phyloP scores from a whole-genome alignment of 1,284 basidiomycete genomes.

The Veloboletus limbatus region DNA sequence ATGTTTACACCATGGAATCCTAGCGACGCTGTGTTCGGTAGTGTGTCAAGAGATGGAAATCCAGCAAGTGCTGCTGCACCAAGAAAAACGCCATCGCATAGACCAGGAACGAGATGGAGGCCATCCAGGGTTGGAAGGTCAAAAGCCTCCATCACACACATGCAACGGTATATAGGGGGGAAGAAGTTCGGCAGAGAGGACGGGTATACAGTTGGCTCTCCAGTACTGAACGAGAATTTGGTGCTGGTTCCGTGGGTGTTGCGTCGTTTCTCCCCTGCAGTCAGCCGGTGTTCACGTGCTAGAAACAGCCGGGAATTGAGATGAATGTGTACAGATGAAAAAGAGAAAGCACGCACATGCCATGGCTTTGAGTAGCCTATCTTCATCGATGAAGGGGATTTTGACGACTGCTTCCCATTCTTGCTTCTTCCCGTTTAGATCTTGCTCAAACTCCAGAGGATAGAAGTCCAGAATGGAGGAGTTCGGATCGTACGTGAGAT shows the following conservation, averaged over 20 bases:
- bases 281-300: slow-evolving; percentile 78
- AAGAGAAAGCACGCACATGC: slow-evolving; percentile 44
- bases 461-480: slow-evolving; percentile 97
- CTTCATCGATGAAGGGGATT: slow-evolving; percentile 96
- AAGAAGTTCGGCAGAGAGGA: slow-evolving; percentile 95
- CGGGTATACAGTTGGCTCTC: slow-evolving; percentile 69
- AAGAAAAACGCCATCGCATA: slow-evolving; percentile 86
- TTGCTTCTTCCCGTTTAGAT: slow-evolving; percentile 97
- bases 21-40: slow-evolving; percentile 76
- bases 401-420: slow-evolving; percentile 99
- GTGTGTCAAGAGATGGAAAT: slow-evolving; percentile 91
- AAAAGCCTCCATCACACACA: slow-evolving; percentile 78
- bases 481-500: slow-evolving; percentile 83
- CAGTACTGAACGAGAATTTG: slow-evolving; percentile 72
- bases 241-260: slow-evolving; percentile 82
- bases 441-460: slow-evolving; percentile 85
- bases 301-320: slow-evolving; percentile 5
- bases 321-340: background rate
- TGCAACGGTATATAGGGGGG: slow-evolving; percentile 83
- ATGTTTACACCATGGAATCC: slow-evolving; percentile 91
- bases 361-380: slow-evolving; percentile 82
- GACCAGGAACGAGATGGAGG: slow-evolving; percentile 80
- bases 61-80: slow-evolving; percentile 89
- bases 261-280: slow-evolving; percentile 72
- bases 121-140: slow-evolving; percentile 87